Evolutionary conservation across 345 rosid genomes (phyloP), one percentile per base, ranked within the genome.

Genomic region (Raphanus raphanistrum): DNA sequence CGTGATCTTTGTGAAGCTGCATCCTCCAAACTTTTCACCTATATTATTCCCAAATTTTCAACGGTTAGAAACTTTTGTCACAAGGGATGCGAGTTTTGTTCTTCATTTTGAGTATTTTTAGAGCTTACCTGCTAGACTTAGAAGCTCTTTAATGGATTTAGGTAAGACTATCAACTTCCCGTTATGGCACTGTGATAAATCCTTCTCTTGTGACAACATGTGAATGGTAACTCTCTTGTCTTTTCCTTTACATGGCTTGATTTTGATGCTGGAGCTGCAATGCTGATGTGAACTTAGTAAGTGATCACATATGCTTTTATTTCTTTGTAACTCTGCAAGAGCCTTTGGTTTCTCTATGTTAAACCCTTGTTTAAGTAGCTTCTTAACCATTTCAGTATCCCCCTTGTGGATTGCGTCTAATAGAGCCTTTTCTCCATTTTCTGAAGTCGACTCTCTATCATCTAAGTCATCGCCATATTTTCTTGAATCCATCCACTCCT

Each of bases 211-310:
- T 38, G 77, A 73, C 80, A 72, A 80, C 92, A 85, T 82, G 84
- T 90, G 90, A 72, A 94, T 90, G 4, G 94, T 90, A 71, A 94
- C 91, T 84, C 98, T 89, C 86, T 85, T 88, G 77, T 77, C 83
- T 57, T 82, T 71, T 80, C 70, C 50, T 29, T 80, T 60, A 11
- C 74, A 50, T 35, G 72, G 57, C 74, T 63, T 36, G 36, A 60
- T 73, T 60, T 80, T 77, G 73, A 17, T 43, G 75, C 82, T 66
- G 38, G 87, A 79, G 67, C 83, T 76, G 71, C 83, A 76, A 58
- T 63, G 21, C 62, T 41, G n/a, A 72, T 81, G 48, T 75, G 58
- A 62, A 50, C 78, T 71, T 65, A 62, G 78, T 68, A 88, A 70
- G 81, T 85, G 84, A 38, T 89, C 92, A 73, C 75, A 65, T 63